Percentiles rank a stretch among this genome's conserved stretches.
Conservation (phyloP, 2,329 filamentous ascomycete genomes). For the Ophiocordyceps sinensis region DNA sequence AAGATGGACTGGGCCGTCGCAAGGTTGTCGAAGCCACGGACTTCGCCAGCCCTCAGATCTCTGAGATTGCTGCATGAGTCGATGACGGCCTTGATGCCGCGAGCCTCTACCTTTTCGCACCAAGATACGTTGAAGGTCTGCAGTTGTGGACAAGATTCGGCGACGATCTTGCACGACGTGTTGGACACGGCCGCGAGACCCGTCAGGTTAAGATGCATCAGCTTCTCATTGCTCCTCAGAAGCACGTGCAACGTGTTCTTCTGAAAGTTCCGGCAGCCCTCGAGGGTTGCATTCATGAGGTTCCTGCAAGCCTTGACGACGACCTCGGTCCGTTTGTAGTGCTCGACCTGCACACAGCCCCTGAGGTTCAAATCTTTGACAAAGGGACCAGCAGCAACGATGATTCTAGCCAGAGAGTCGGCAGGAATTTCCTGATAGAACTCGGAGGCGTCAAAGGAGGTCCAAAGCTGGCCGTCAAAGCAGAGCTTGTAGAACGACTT, state of each 20-base stretch:
- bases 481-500: conserved; percentile 69
- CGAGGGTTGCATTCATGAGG: conserved; percentile 72
- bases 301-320: conserved; percentile 79
- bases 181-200: conserved; percentile 71
- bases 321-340: conserved; percentile 62
- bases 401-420: conserved; percentile 70
- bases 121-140: conserved; percentile 82
- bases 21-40: conserved; percentile 62
- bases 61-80: conserved; percentile 57
- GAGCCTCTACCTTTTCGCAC: conserved; percentile 75
- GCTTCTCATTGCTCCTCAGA: conserved; percentile 54
- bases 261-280: conserved; percentile 78
- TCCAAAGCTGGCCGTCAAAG: conserved; percentile 93
- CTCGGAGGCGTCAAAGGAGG: conserved; percentile 64
- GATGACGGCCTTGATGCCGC: conserved; percentile 59
- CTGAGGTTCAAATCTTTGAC: conserved; percentile 80
- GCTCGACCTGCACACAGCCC: conserved; percentile 78
- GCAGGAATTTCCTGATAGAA: conserved; percentile 83
- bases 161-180: conserved; percentile 72
- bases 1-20: conserved; percentile 64
- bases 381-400: conserved; percentile 75
- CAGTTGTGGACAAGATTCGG: conserved; percentile 65
- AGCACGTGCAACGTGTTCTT: conserved; percentile 65
- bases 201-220: conserved; percentile 77
- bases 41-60: conserved; percentile 71